Evolutionary conservation across 345 rosid species (phyloP).

Genomic region (Ceriops tagal): DNA sequence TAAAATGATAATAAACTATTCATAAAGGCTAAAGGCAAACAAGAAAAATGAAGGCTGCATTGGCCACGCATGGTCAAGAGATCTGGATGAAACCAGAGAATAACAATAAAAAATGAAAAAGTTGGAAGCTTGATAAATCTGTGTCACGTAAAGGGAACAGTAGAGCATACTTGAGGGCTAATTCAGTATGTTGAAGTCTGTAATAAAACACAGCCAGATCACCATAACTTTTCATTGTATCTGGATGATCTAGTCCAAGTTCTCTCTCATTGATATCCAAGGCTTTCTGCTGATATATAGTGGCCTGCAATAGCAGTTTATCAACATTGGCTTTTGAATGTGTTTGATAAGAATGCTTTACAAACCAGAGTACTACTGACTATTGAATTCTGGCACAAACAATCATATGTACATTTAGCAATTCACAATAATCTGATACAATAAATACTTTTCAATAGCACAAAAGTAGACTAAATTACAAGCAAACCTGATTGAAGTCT

Average conservation of each 20-base stretch:
- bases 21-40: not conserved
- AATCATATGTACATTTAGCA: slow-evolving; percentile 1
- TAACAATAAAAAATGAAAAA: not conserved
- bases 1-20: slow-evolving; percentile 7
- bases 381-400: not conserved
- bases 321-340: not conserved
- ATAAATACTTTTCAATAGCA: slow-evolving; percentile 1
- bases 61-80: not conserved
- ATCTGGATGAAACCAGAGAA: not conserved
- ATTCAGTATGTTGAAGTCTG: slow-evolving; percentile 96
- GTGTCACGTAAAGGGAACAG: slow-evolving; percentile 6
- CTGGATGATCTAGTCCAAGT: slow-evolving; percentile 97
- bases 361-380: not conserved
- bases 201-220: slow-evolving; percentile 99
- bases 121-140: not conserved
- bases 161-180: slow-evolving; percentile 86
- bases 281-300: slow-evolving; percentile 96
- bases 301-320: slow-evolving; percentile 52
- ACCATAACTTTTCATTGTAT: slow-evolving; percentile 99
- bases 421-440: slow-evolving; percentile 4
- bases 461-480: slow-evolving; percentile 11
- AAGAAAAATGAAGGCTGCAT: slow-evolving; percentile 13
- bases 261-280: slow-evolving; percentile 99
- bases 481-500: slow-evolving; percentile 90
- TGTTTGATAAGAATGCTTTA: not conserved